Conservation (phyloP, 2,329 filamentous ascomycete species). For the Gnomoniopsis sp. region DNA sequence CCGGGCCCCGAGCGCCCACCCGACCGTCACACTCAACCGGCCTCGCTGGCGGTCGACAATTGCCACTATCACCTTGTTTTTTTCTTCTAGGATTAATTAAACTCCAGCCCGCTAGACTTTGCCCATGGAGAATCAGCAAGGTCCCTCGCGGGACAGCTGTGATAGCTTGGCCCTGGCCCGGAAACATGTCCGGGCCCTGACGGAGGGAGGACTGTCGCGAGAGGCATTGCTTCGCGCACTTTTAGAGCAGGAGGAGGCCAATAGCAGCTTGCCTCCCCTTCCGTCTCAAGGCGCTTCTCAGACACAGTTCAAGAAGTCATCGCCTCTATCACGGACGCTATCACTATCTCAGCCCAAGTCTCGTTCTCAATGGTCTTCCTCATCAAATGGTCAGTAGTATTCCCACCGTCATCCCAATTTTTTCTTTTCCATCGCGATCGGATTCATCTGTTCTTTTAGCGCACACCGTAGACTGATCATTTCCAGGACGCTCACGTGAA, state of each 20-base stretch:
- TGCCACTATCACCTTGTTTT: neutral
- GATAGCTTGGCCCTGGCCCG: constrained; percentile 28
- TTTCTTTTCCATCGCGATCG: neutral
- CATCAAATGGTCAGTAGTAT: constrained; percentile 9
- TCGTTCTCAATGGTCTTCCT: constrained; percentile 13
- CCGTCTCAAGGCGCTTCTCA: constrained; percentile 4
- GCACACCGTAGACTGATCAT: neutral
- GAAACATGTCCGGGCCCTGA: constrained; percentile 30
- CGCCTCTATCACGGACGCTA: constrained; percentile 9
- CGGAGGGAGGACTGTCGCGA: constrained; percentile 27
- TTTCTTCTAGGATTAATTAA: neutral
- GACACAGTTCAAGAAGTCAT: constrained; percentile 5
- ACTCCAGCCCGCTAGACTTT: neutral
- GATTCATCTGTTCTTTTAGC: neutral
- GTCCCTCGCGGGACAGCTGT: constrained; percentile 24
- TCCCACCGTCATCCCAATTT: neutral
- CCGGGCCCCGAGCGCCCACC: neutral
- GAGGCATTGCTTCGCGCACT: constrained; percentile 31
- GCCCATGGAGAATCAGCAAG: constrained; percentile 24
- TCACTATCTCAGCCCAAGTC: constrained; percentile 13
- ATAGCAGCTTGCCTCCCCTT: constrained; percentile 9
- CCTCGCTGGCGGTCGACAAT: neutral
- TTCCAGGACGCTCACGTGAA: constrained; percentile 8
- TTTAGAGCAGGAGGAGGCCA: constrained; percentile 27
- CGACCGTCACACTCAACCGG: neutral